Evolutionary conservation across 495 filamentous ascomycete genomes (phyloP), one percentile per base, ranked within the genome.

Genomic region (Trichoderma virens): DNA sequence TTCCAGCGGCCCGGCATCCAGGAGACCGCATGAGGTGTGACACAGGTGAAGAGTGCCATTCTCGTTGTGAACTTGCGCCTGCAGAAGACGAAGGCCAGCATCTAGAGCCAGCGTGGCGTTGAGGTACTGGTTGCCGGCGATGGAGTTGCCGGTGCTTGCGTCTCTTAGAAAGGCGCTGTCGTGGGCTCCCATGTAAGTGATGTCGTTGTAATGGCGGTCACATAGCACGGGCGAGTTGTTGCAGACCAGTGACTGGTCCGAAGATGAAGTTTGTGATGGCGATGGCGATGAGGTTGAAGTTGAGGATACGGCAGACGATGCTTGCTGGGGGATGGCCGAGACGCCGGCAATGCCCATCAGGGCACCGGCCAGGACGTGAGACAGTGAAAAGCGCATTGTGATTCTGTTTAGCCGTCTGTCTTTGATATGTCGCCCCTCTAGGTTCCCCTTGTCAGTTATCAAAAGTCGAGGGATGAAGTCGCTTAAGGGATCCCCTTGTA

Each of bases 111-210:
- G 75, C n/a, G 83, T 85, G 31, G 87, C 80, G 67, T 85, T 81
- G 73, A 83, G 81, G 69, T 81, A 86, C 69, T 91, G 89, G 67
- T 90, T 90, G 3, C 88, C 86, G 20, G 83, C 77, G 7, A 83
- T 73, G 18, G 83, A 78, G 62, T 82, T 78, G 32, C 80, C 80
- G 5, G 81, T 83, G 62, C 70, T 74, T 6, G 67, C 70, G 62
- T 84, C 79, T 6, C 81, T 74, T 41, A 90, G 81, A 70, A 91
- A 91, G 62, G 88, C 71, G 34, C 81, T 82, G 71, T 90, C 83
- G 72, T 92, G 89, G 30, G 88, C 82, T 23, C 88, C 89, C 69
- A 90, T 78, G 67, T 87, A 80, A 1, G 87, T 87, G 66, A 91
- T 76, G 62, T 87, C 84, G 70, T 80, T 84, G 77, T 89, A 90